These are phyloP conservation scores for Tolypocladium tundrense DNA, from an alignment of 2,329 filamentous ascomycete genomes.

Conservation along the genomic window DNA sequence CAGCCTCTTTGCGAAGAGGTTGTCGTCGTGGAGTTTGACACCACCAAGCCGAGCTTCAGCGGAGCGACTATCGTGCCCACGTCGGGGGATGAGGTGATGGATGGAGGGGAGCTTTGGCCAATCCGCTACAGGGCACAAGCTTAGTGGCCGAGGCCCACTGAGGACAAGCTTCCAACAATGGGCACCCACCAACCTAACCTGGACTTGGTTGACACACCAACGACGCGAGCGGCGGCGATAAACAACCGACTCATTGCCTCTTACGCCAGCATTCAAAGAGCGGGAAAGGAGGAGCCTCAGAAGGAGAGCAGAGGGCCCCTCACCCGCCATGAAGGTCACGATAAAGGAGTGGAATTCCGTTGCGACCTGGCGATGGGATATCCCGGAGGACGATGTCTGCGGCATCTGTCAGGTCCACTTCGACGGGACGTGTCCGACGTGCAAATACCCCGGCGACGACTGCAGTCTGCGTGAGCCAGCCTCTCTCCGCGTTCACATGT, in stretches of 20 bases:
- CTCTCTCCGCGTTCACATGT: background rate
- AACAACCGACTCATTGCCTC: background rate
- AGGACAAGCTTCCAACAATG: background rate
- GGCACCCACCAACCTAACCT: background rate
- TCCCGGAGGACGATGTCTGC: constrained; percentile 94
- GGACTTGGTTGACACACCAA: background rate
- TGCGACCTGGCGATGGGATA: constrained; percentile 95
- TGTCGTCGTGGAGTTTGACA: background rate
- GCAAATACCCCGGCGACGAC: constrained; percentile 95
- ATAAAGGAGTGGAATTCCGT: constrained; percentile 91
- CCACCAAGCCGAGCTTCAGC: background rate
- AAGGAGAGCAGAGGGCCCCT: background rate
- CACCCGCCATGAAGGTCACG: constrained; percentile 81
- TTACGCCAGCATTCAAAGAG: background rate
- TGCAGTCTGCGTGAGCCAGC: constrained; percentile 68
- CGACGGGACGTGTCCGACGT: constrained; percentile 93
- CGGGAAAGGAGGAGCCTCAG: background rate
- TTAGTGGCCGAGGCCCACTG: background rate
- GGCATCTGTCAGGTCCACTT: constrained; percentile 98
- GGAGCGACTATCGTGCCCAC: background rate
- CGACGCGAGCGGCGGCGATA: background rate
- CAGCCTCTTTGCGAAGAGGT: background rate
- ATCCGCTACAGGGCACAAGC: background rate
- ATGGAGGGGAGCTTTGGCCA: background rate
- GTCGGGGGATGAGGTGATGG: background rate